A percentile compares a stretch with the other conserved stretches of the same genome.
Conservation (phyloP, 2,329 filamentous ascomycete species). For the Geosmithia morbida region DNA sequence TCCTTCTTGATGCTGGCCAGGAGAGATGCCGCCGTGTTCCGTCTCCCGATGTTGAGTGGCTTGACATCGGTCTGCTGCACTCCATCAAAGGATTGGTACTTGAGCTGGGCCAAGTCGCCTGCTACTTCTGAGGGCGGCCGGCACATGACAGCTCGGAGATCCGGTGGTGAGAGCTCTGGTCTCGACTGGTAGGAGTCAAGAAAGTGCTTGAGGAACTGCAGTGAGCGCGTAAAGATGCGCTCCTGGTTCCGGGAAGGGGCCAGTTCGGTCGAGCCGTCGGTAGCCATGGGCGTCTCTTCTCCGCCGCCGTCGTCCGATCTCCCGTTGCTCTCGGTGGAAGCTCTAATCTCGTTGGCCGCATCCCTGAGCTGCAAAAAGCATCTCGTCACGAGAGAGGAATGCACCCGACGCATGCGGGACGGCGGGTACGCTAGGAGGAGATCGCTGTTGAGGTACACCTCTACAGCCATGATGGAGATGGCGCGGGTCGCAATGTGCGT, state of each 20-base stretch:
- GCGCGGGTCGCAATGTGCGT: constrained; percentile 52
- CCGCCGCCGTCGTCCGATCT: constrained; percentile 32
- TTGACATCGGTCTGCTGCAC: constrained; percentile 43
- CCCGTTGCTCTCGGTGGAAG: constrained; percentile 24
- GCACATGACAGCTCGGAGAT: constrained; percentile 37
- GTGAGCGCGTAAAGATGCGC: constrained; percentile 50
- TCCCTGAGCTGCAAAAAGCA: constrained; percentile 57
- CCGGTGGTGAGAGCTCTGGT: constrained; percentile 43
- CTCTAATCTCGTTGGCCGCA: constrained; percentile 43
- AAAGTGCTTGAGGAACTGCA: constrained; percentile 55
- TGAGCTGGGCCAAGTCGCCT: constrained; percentile 52
- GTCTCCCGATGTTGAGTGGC: constrained; percentile 49
- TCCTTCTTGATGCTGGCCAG: constrained; percentile 50
- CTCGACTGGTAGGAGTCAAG: constrained; percentile 49
- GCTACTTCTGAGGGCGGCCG: constrained; percentile 35
- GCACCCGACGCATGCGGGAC: constrained; percentile 38
- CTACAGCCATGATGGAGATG: constrained; percentile 53
- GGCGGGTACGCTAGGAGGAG: constrained; percentile 34
- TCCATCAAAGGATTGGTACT: constrained; percentile 61
- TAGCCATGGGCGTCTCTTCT: too few species aligned
- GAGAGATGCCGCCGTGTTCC: constrained; percentile 58
- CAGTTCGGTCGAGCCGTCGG: too few species aligned
- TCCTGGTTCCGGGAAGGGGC: constrained; percentile 19
- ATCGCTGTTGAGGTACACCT: constrained; percentile 51
- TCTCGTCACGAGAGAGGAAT: constrained; percentile 56